Base-by-base conservation (phyloP, 495 filamentous ascomycete genomes). In the Podospora sp. region DNA sequence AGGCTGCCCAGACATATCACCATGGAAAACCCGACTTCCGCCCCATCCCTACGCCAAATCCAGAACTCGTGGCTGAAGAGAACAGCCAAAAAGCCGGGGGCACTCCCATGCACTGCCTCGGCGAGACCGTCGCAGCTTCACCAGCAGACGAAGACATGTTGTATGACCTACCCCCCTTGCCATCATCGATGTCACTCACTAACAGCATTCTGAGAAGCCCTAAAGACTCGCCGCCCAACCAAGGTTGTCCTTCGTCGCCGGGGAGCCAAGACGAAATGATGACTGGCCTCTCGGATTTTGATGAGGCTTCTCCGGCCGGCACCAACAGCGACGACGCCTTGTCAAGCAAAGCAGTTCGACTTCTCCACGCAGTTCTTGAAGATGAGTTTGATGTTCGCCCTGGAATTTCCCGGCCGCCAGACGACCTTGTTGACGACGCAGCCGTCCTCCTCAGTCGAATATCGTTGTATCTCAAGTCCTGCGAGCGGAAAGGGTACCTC, bases 401-500 rank as follows among this genome's bases (percentile, higher is more conserved):
- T 18, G 62, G 62, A 9, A 55, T 40, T 6, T 55, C 62, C 3
- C 50, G 56, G 51, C 62, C 62, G 12, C 62, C 62, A 22, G 49
- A 55, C 5, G 62, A 65, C 8, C 53, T 65, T n/a, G n/a, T 65
- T 3, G 62, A 65, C 51, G 62, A 49, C 6, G 26, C 56, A 8
- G 22, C 50, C 3, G 5, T 0, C 2, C 53, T 49, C 20, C 12
- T 65, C 27, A 14, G 35, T 22, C 16, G 27, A 22, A 27, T 65
- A 0, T 21, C 33, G 8, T 6, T 61, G 59, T 61, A 20, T 11
- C 33, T 61, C 14, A 11, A 27, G 4, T 33, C 12, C 4, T 20
- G 49, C 7, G 27, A 29, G 11, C 20, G 33, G 21, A 20, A 40
- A 16, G 59, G 59, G 0, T 40, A 24, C 36, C 18, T 61, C 3